Conservation (phyloP, 2,329 filamentous ascomycete species). For the Cladorrhinum sp. region DNA sequence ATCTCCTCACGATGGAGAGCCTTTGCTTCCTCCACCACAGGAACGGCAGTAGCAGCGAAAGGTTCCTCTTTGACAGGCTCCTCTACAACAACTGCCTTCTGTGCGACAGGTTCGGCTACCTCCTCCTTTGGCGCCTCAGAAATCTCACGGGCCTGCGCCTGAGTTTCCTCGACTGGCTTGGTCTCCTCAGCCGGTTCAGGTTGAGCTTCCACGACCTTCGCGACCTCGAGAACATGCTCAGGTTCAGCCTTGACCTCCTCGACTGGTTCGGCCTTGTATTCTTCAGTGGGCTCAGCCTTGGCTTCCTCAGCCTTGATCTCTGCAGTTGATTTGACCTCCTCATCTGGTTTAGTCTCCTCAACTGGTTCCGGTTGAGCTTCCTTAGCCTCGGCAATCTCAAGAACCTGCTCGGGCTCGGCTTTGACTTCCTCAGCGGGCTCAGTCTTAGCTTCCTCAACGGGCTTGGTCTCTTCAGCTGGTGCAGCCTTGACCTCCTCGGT, state of each 20-base stretch:
- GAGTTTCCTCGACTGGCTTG: neutral
- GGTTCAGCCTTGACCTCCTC: neutral
- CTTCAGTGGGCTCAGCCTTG: neutral
- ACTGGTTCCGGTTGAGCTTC: too few relatives aligned
- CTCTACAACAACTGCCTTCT: too few relatives aligned
- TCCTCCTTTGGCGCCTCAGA: constrained; percentile 1
- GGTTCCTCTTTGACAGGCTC: neutral
- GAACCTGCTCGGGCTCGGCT: neutral
- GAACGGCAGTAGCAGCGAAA: neutral
- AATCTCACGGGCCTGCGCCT: neutral
- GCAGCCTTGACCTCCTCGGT: neutral
- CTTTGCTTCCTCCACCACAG: constrained; percentile 9
- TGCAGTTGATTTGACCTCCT: neutral
- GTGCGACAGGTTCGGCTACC: neutral
- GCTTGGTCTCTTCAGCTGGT: neutral
- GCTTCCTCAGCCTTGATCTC: neutral
- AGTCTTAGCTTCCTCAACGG: neutral
- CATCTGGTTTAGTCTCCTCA: constrained; percentile 1
- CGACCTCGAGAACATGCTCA: neutral
- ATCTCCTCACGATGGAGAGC: constrained; percentile 28
- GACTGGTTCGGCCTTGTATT: neutral
- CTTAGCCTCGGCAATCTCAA: too few relatives aligned
- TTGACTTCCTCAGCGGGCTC: neutral
- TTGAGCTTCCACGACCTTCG: constrained; percentile 1
- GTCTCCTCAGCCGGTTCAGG: neutral